Evolutionary conservation across 2,329 filamentous ascomycete species (phyloP), one percentile per base, ranked within the genome.

Genomic region (Colletotrichum falcatum): DNA sequence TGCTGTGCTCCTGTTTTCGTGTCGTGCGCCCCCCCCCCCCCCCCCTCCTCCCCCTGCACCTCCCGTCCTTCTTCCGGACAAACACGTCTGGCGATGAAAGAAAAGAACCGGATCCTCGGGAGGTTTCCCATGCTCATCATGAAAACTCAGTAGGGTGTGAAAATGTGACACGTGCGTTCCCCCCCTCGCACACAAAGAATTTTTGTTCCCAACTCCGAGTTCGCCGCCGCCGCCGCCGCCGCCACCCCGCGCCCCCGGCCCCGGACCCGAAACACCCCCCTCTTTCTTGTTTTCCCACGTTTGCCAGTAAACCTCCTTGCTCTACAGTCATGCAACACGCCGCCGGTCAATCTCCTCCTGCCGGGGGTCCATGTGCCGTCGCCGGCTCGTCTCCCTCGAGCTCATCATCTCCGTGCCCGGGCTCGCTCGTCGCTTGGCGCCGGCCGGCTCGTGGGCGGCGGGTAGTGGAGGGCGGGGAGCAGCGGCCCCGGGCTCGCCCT

Each of bases 371-470:
- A 70, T 66, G 35, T 72, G 79, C 63, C 81, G 76, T 69, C 86
- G 79, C 26, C 86, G 81, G 72, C 77, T 85, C 59, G 82, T 77
- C 65, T 89, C 86, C 55, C 83, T 80, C 12, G 79, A 78, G 49
- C 80, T 77, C 59, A 79, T 70, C 60, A 79, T 70, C 20, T 87
- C 85, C 3, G 54, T 72, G 37, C 62, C 65, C 4, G 80, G 79
- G 65, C 88, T 90, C 37, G 85, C 84, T 73, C 85, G 82, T 71
- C 88, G 81, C 77, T 90, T 90, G 2, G 81, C 79, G 6, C 83
- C 81, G 5, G 76, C 75, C n/a, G 80, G 76, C 55, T 86, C 84
- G 56, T 81, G 74, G 11, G 76, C 58, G 77, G 76, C 60, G 76
- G 76, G 66, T 85, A 82, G 20, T 71, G 78, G 55, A 81, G 74